Base-by-base conservation (phyloP, 1,284 basidiomycete species). In the Moniliella sp. region DNA sequence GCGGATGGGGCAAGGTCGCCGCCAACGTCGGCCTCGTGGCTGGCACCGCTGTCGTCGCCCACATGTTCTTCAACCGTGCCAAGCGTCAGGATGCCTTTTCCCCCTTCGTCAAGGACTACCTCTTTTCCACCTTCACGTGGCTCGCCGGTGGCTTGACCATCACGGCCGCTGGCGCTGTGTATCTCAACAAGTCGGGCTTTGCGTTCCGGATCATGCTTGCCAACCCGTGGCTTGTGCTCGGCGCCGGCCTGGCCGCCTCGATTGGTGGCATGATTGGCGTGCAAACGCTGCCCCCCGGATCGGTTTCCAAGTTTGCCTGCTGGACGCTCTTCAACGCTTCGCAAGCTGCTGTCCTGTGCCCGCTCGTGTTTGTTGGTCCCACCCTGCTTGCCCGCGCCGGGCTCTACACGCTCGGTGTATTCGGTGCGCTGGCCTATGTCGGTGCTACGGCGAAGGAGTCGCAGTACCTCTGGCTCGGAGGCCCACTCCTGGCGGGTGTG, bases 381-480 rank as follows among this genome's bases (percentile, higher is more conserved):
- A 79, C 78, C 9, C 69, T 88, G 38, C 69, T 88, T 28, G 75
- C 76, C n/a, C 72, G 82, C 25, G 83, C 82, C 5, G 82, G 78
- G 8, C 65, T 88, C 4, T 88, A 88, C 62, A 86, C 82, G 0
- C 70, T 74, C 27, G 82, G 81, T 28, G 70, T 83, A 2, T 74
- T 84, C 12, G 82, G 80, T 32, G 57, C 55, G 4, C 68, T 86
- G 17, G 76, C 75, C 21, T 88, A 82, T 53, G 71, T 88, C 16
- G 82, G 82, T 18, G 80, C 81, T 5, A 88, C 83, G 12, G 82
- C 82, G 17, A 75, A 67, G 46, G 79, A 74, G 48, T 79, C 84
- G 62, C 76, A 73, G 57, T 88, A 76, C 59, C 63, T 88, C 18
- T 76, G 77, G 62, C 70, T 82, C 63, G 82, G 82, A 14, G 61